Base-by-base conservation (phyloP, 768 basidiomycete species). In the Artomyces pyxidatus region DNA sequence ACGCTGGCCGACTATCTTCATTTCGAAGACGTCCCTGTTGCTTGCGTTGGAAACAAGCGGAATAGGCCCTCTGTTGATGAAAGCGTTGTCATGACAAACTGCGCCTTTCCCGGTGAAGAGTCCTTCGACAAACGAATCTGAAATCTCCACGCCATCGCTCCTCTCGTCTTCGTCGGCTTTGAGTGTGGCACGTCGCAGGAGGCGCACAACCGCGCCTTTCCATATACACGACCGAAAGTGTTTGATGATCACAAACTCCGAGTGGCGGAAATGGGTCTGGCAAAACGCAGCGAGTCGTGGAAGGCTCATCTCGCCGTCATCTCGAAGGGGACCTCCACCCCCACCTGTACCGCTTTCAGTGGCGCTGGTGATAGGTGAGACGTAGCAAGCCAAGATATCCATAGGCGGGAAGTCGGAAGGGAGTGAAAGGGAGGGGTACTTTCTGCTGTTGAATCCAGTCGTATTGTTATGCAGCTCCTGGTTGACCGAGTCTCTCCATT, bases 171-270 rank as follows among this genome's bases (percentile, higher is more conserved):
- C 43, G 19, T 40, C 35, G 45, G 37, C 42, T 42, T 55, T 38
- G 23, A 88, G 52, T 2, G 77, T 76, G 3, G 71, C 74, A 10
- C 83, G 74, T 25, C 88, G 73, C 28, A 92, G 66, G 22, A 83
- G 79, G 28, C 87, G 74, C 46, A 87, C 67, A 10, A 86, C 73
- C 12, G 80, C 76, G 0, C 81, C 78, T 14, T 78, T 79, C 85
- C 90, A 95, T 14, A 91, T 74, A 5, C 88, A 75, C 0, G 80
- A 85, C 59, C 86, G 72, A 61, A 92, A 91, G 9, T 88, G 81
- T 54, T 88, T 87, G 57, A 86, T 73, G 48, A 93, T 88, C 2
- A 80, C 70, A 39, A 87, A 83, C 58, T 74, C 80, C 43, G 86
- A 82, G 60, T 93, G 90, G 17, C 43, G 11, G 54, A 93, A 93